Evolutionary conservation across 2,329 filamentous ascomycete species (phyloP).

Genomic region (Teratosphaeria pseudoeucalypti): DNA sequence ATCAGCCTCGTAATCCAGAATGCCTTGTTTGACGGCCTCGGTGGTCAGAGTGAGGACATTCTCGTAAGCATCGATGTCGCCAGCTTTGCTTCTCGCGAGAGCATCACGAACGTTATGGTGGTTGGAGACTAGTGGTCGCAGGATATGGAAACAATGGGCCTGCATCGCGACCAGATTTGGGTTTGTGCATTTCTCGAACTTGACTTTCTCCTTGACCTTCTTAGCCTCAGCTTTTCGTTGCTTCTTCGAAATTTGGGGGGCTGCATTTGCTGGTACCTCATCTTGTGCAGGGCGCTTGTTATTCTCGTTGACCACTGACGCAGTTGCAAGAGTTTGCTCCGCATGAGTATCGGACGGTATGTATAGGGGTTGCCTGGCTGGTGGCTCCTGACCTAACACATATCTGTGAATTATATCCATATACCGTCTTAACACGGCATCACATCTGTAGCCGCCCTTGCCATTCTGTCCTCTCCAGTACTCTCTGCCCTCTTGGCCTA

Average conservation of each 20-base stretch:
- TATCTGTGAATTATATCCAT: conserved; percentile 80
- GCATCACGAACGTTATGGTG: conserved; percentile 79
- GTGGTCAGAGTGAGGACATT: conserved; percentile 67
- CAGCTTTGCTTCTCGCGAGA: conserved; percentile 57
- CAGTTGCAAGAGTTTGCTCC: conserved; percentile 6
- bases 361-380: conserved; percentile 61
- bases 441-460: conserved; percentile 75
- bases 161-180: conserved; percentile 72
- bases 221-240: conserved; percentile 1
- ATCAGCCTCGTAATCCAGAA: conserved; percentile 53
- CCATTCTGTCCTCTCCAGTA: conserved; percentile 79
- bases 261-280: background rate
- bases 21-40: conserved; percentile 57
- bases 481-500: conserved; percentile 59
- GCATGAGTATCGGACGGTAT: conserved; percentile 42
- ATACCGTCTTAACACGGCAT: conserved; percentile 79
- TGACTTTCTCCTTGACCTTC: conserved; percentile 32
- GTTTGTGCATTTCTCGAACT: conserved; percentile 38
- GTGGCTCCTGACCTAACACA: conserved; percentile 56
- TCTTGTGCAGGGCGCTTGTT: conserved; percentile 1
- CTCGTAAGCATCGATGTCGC: conserved; percentile 69
- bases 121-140: conserved; percentile 67
- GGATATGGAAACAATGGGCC: conserved; percentile 83
- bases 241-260: background rate
- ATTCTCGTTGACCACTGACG: conserved; percentile 21